Evolutionary conservation across 2,329 filamentous ascomycete genomes (phyloP), one percentile per base, ranked within the genome.

Genomic region (Verticillium dahliae): DNA sequence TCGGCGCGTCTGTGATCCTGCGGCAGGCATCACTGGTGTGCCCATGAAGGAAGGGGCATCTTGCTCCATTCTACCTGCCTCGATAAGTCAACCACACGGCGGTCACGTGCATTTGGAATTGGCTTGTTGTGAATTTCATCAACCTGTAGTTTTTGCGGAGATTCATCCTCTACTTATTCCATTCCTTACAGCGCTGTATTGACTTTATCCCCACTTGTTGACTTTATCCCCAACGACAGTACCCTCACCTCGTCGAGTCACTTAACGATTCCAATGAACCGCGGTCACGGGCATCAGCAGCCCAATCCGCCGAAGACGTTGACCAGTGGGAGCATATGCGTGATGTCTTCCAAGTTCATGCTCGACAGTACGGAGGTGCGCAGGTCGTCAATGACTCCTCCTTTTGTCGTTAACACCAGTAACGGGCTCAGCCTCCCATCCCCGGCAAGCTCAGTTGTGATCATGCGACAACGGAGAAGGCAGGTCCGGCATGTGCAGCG

Each of bases 281-380:
- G 75, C 65, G 27, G 5, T 31, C 27, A 31, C 27, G 5, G 27
- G 27, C 27, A 31, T 31, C 27, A 31, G 5, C 27, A 31, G 5
- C 79, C 76, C 18, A 76, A 63, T 10, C 69, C 71, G 15, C 69
- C 72, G 65, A 75, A 76, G 59, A 78, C 67, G 54, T 71, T 71
- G 3, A 75, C 72, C 9, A 65, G 66, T 22, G 72, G 70, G 41
- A 74, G 69, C 7, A 70, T 70, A 57, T 67, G 73, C 15, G 75
- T 75, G 52, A 78, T 67, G 56, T 71, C 70, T 1, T 73, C 71
- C 6, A 66, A 67, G 14, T 71, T 69, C 34, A 74, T 68, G 7
- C 70, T 69, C 55, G 68, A 67, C 41, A 78, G 71, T 22, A 69
- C 67, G 39, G 67, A 66, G 60, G 77, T 69, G 4, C 76, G 72